Conservation (phyloP, 352 stramenopile species). For the Phytophthora macrochlamydospora region DNA sequence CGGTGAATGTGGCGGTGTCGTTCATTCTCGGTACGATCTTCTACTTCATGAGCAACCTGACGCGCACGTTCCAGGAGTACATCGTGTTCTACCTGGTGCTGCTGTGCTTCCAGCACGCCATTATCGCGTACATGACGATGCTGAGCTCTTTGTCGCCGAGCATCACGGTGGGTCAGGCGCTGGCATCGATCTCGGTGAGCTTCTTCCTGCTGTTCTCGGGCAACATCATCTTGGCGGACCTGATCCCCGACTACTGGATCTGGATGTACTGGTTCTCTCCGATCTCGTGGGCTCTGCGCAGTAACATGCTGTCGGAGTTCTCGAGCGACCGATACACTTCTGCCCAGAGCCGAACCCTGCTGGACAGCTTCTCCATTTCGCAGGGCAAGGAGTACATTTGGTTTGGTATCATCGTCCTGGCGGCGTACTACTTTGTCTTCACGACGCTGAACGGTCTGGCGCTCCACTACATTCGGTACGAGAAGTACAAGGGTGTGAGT, state of each 20-base stretch:
- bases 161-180: conserved; percentile 46
- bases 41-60: conserved; percentile 79
- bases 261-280: conserved; percentile 67
- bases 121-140: conserved; percentile 53
- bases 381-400: conserved; percentile 41
- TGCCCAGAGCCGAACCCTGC: conserved; percentile 5
- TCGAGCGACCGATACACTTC: conserved; percentile 24
- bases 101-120: conserved; percentile 64
- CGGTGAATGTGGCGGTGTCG: conserved; percentile 62
- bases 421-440: conserved; percentile 52
- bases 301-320: conserved; percentile 52
- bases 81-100: conserved; percentile 74
- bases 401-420: conserved; percentile 38
- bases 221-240: conserved; percentile 54
- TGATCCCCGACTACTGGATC: conserved; percentile 57
- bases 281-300: conserved; percentile 48
- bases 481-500: conserved; percentile 31
- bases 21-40: conserved; percentile 79
- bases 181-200: conserved; percentile 42
- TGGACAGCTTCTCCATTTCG: conserved; percentile 43
- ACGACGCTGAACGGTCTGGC: conserved; percentile 40
- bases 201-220: conserved; percentile 66
- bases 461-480: conserved; percentile 49
- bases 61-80: conserved; percentile 53
- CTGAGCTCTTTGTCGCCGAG: conserved; percentile 40